Base-by-base conservation (phyloP, 2,329 filamentous ascomycete genomes). In the Mycocentrospora acerina region DNA sequence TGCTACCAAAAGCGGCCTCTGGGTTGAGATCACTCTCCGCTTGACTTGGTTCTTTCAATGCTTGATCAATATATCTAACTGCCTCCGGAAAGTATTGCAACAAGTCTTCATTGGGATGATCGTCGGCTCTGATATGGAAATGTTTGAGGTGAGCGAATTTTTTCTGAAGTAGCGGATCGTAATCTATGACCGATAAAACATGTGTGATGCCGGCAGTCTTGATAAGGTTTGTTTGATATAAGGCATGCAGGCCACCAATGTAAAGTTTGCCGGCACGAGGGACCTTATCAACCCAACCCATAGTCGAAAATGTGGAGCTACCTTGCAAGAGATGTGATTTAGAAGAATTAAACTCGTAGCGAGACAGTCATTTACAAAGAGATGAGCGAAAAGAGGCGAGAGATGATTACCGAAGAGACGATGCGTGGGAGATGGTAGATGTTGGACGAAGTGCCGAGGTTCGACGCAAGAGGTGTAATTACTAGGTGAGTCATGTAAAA, bases 191-290 rank as follows among this genome's bases (percentile, higher is more conserved):
- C 1, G 52, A 58, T 1, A 65, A 40, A 0, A 66, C 60, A 25
- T 66, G 61, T 1, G 62, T 66, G 13, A 66, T 62, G 4, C 55
- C 53, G 2, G 59, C 59, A 3, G 50, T 46, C 8, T 44, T 37
- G 34, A 66, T 60, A 7, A 69, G 54, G 42, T 67, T 57, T 3
- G 60, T 62, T 42, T 69, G 64, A 46, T 71, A 70, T 2, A 72
- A 50, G 1, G 68, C 69, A 40, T 69, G 64, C 3, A 72, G 54
- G 19, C 69, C 69, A 40, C 69, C 69, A 32, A 71, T 71, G 58
- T 66, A 68, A 19, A 71, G 55, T 13, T 57, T 57, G 3, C 57
- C 53, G 3, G 58, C 53, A 5, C 59, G 52, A 1, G 68, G 68
- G 6, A 71, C 53, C 13, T 47, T 51, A 35, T 71, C 68, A 16